These are phyloP conservation scores for Scheffersomyces amazonensis DNA, from an alignment of 805 yeast genomes.

Conservation along the genomic window DNA sequence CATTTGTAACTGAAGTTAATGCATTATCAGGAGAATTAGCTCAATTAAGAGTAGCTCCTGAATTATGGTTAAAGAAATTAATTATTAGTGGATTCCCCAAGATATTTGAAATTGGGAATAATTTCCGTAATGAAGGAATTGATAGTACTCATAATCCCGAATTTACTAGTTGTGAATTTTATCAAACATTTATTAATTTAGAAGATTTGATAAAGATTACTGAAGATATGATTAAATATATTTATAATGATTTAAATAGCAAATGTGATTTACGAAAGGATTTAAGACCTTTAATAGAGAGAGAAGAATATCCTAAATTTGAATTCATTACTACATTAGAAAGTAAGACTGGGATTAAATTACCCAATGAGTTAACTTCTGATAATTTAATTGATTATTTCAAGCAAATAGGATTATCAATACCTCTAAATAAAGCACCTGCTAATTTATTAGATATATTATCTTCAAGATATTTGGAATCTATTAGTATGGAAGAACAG, in stretches of 20 bases:
- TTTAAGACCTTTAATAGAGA: background rate
- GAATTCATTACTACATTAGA: constrained; percentile 73
- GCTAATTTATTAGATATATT: constrained; percentile 64
- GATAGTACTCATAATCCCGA: constrained; percentile 95
- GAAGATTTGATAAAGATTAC: constrained; percentile 65
- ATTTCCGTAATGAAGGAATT: constrained; percentile 88
- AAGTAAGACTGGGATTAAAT: constrained; percentile 39
- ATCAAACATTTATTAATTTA: constrained; percentile 67
- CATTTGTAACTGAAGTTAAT: constrained; percentile 57
- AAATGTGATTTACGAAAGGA: background rate
- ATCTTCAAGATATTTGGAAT: constrained; percentile 62
- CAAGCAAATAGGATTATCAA: constrained; percentile 27
- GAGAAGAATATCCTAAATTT: constrained; percentile 25
- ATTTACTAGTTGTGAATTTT: constrained; percentile 87
- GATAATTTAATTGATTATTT: constrained; percentile 42
- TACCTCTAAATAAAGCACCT: constrained; percentile 44
- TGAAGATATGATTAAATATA: constrained; percentile 48
- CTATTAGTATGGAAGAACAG: constrained; percentile 39
- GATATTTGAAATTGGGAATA: constrained; percentile 82
- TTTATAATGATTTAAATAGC: constrained; percentile 30
- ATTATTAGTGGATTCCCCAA: constrained; percentile 83
- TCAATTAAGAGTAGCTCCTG: constrained; percentile 88
- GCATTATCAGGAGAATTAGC: constrained; percentile 31
- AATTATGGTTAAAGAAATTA: constrained; percentile 84
- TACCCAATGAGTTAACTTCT: constrained; percentile 47